Percentiles rank a stretch among this genome's conserved stretches.
Evolutionary conservation across 768 basidiomycete genomes (phyloP).

Genomic region (Suillus ampliporus): DNA sequence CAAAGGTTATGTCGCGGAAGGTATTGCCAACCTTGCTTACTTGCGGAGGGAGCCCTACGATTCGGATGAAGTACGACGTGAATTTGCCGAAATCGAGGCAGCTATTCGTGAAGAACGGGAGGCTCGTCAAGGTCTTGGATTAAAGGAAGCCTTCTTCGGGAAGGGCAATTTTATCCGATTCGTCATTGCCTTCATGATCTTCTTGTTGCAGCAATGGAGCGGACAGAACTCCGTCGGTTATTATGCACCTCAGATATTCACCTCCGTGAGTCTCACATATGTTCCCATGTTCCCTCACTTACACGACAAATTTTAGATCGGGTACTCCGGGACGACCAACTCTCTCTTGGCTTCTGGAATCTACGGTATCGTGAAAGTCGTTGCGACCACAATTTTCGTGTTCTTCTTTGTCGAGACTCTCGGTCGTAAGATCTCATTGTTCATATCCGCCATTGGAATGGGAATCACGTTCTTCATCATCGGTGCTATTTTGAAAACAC

Average conservation of each 20-base stretch:
- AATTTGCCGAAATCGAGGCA: conserved; percentile 83
- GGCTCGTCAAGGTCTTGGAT: conserved; percentile 66
- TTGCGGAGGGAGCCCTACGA: conserved; percentile 53
- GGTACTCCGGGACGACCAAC: conserved; percentile 61
- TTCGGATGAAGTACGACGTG: conserved; percentile 55
- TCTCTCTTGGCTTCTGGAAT: conserved; percentile 76
- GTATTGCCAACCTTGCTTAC: conserved; percentile 65
- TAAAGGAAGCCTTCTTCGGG: conserved; percentile 75
- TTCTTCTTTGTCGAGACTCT: conserved; percentile 70
- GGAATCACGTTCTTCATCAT: conserved; percentile 81
- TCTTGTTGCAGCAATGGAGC: conserved; percentile 82
- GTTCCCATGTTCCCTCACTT: not conserved
- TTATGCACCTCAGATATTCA: conserved; percentile 78
- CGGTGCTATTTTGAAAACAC: conserved; percentile 81
- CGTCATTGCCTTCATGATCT: conserved; percentile 82
- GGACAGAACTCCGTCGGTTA: conserved; percentile 86
- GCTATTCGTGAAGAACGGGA: conserved; percentile 76
- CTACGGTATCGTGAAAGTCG: conserved; percentile 70
- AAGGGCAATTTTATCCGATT: conserved; percentile 86
- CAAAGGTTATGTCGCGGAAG: conserved; percentile 58
- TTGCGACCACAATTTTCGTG: conserved; percentile 69
- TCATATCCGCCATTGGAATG: conserved; percentile 82
- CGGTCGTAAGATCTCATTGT: conserved; percentile 71
- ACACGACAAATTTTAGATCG: conserved; percentile 51
- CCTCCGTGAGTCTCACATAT: conserved; percentile 48